Base-by-base conservation (phyloP, 148 eudicot genomes). In the Amaranthus hypochondriacus region DNA sequence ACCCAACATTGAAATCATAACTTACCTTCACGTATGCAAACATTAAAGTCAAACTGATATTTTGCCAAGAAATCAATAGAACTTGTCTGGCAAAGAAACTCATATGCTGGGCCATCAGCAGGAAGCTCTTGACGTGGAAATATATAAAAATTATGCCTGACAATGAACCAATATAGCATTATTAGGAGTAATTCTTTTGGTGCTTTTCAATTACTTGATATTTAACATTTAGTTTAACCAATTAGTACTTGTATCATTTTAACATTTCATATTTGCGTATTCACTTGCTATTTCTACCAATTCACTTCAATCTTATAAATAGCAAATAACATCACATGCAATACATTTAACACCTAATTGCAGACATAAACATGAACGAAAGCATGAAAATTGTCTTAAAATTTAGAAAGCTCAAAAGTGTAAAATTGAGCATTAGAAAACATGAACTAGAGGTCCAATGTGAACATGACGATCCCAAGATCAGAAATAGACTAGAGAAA, bases 1-100 rank as follows among this genome's bases (percentile, higher is more conserved):
- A 51, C 58, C 62, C 6, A 49, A 63, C 39, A 9, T 13, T 48
- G n/a, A 51, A 10, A 46, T 12, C 46, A 49, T 44, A 51, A 11
- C 13, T 49, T 85, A 95, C 99, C 99, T 86, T 95, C 92, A 53
- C 70, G 81, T 69, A 95, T 87, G 81, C 97, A 95, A 68, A 83
- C 72, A 79, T 95, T 95, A 79, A 95, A 95, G 85, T 95, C 97
- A 83, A 95, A 95, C 79, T 87, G 92, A 81, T 85, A 87, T 81
- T 80, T 85, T 21, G 99, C 88, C 90, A 95, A 87, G 84, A 95
- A 95, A 62, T 89, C 97, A 54, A 95, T 72, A 2, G 99, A 95
- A 50, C 81, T 62, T 64, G 99, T 95, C 85, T 95, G 99, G 87
- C 97, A 95, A 55, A 88, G 72, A 82, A 95, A 95, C 82, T 95